phyloP scores from a whole-genome alignment of 768 basidiomycete genomes.

The Flagelloscypha sp. region DNA sequence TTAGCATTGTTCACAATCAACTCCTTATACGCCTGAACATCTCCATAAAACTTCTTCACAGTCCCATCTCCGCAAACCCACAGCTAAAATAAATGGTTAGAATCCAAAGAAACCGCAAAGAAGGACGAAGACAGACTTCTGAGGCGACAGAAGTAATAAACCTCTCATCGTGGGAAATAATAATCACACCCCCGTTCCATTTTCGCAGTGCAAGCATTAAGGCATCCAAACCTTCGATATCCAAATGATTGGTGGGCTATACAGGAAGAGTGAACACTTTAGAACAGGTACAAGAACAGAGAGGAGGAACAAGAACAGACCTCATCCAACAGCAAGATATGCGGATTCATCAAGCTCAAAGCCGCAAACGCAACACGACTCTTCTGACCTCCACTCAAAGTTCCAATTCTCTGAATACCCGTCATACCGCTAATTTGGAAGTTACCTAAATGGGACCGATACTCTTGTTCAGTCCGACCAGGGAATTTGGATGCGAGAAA shows the following conservation, averaged over 20 bases:
- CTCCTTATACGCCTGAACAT: conserved; percentile 87
- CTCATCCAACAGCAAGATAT: conserved; percentile 91
- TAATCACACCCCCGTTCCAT: conserved; percentile 89
- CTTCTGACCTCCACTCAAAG: conserved; percentile 92
- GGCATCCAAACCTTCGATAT: conserved; percentile 97
- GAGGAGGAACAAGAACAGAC: conserved; percentile 29
- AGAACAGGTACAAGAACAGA: conserved; percentile 7
- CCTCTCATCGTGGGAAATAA: conserved; percentile 92
- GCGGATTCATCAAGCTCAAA: conserved; percentile 80
- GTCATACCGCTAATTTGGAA: conserved; percentile 98
- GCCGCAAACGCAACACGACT: conserved; percentile 90
- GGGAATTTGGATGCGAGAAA: conserved; percentile 91
- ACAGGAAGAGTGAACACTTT: conserved; percentile 4
- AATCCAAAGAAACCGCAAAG: conserved; percentile 2
- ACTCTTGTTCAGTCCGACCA: conserved; percentile 93
- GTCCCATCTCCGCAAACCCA: conserved; percentile 90
- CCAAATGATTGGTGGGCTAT: conserved; percentile 89
- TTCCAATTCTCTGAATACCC: conserved; percentile 84
- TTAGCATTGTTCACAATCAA: conserved; percentile 19
- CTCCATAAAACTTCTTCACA: conserved; percentile 77
- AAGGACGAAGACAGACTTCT: conserved; percentile 42
- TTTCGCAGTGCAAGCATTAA: conserved; percentile 72
- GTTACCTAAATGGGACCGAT: conserved; percentile 88
- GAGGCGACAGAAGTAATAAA: conserved; percentile 88
- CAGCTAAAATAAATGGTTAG: conserved; percentile 39